Evolutionary conservation across 129 eudicot species (phyloP).

Genomic region (Lactuca saligna): DNA sequence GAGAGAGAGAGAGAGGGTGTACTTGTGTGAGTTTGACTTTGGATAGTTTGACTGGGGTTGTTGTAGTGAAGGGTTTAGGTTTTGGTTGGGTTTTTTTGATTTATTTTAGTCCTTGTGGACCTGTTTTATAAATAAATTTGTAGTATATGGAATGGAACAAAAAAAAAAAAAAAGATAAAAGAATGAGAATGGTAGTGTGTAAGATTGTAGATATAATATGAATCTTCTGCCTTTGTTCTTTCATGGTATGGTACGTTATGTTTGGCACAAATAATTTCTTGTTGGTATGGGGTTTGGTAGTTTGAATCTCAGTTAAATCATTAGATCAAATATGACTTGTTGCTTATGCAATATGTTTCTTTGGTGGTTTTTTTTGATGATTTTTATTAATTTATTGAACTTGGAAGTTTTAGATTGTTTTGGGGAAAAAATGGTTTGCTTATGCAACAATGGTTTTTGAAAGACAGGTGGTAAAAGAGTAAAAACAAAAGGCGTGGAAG

Average conservation of each 20-base stretch:
- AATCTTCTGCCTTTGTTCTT: conserved; percentile 3
- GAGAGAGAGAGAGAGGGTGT: conserved; percentile 6
- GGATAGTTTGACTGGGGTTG: conserved; percentile 28
- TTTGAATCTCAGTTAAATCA: too few relatives aligned
- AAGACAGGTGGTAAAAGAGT: not conserved
- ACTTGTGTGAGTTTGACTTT: conserved; percentile 35
- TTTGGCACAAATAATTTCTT: too few relatives aligned
- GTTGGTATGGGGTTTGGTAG: too few relatives aligned
- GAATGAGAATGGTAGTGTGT: conserved; percentile 20
- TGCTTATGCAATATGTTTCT: too few relatives aligned
- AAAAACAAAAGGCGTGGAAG: not conserved
- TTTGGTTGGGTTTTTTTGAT: conserved; percentile 21
- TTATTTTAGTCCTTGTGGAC: conserved; percentile 41
- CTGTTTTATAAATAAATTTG: conserved; percentile 80
- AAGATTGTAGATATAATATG: conserved; percentile 46
- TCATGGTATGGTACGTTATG: too few relatives aligned
- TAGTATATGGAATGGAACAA: conserved; percentile 30
- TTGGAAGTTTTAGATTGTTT: too few relatives aligned
- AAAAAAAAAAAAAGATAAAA: conserved; percentile 27
- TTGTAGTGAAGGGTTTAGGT: conserved; percentile 24
- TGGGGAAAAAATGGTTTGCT: too few relatives aligned
- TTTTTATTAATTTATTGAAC: too few relatives aligned
- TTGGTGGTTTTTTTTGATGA: too few relatives aligned
- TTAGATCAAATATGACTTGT: too few relatives aligned
- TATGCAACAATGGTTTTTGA: not conserved